A percentile compares a stretch with the other conserved stretches of the same genome.
phyloP scores from a whole-genome alignment of 2,329 filamentous ascomycete species.

The Alternaria infectoria region DNA sequence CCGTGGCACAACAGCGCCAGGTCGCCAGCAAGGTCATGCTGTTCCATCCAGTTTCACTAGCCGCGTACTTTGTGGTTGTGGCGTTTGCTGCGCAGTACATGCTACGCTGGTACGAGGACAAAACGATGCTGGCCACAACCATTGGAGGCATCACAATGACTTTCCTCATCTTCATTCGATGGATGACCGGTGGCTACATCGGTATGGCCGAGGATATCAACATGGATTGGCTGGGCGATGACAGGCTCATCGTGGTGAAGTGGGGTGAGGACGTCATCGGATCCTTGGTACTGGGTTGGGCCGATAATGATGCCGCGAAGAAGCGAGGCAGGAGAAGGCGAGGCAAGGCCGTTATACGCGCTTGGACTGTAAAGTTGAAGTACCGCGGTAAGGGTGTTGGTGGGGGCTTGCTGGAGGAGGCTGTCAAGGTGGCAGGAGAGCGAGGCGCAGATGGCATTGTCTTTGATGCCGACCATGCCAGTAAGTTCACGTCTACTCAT shows the following conservation, averaged over 20 bases:
- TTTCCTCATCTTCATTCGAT: conserved; percentile 67
- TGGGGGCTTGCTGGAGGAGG: conserved; percentile 73
- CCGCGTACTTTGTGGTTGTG: conserved; percentile 48
- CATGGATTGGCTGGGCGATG: conserved; percentile 66
- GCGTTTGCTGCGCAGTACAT: conserved; percentile 50
- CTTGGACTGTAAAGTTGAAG: conserved; percentile 77
- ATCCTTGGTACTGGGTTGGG: conserved; percentile 71
- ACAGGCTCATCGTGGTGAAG: conserved; percentile 65
- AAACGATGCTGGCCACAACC: conserved; percentile 64
- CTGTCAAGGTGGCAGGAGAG: conserved; percentile 70
- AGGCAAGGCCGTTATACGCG: conserved; percentile 74
- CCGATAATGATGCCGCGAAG: conserved; percentile 55
- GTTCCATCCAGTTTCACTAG: conserved; percentile 46
- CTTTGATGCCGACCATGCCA: conserved; percentile 80
- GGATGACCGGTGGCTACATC: conserved; percentile 67
- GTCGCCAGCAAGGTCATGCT: conserved; percentile 65
- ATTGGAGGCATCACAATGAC: conserved; percentile 67
- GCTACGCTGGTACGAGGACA: conserved; percentile 54
- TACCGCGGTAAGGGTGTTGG: conserved; percentile 78
- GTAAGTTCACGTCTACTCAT: conserved; percentile 55
- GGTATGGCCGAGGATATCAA: conserved; percentile 65
- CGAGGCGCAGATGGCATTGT: conserved; percentile 72
- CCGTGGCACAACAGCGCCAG: conserved; percentile 81
- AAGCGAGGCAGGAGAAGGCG: conserved; percentile 58
- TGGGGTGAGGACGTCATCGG: conserved; percentile 74